phyloP scores from a whole-genome alignment of 768 basidiomycete species.

The Boletellus emodensis region DNA sequence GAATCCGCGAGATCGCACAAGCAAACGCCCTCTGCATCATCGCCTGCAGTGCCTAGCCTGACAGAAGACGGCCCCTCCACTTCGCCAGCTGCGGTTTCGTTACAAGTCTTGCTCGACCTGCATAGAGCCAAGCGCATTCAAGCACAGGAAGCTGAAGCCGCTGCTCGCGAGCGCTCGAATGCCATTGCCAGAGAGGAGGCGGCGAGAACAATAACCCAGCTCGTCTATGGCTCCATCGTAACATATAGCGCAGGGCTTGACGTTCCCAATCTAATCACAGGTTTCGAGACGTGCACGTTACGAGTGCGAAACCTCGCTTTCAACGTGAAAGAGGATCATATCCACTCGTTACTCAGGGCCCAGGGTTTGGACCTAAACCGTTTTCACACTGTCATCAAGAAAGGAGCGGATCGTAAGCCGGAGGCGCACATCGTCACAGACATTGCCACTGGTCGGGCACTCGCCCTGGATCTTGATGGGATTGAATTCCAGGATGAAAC shows the following conservation, averaged over 20 bases:
- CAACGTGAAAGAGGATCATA: conserved; percentile 36
- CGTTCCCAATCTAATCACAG: conserved; percentile 42
- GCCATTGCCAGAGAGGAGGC: conserved; percentile 36
- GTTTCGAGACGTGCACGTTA: conserved; percentile 51
- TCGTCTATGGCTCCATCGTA: conserved; percentile 46
- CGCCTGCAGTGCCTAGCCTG: not conserved
- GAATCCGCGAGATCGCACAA: not conserved
- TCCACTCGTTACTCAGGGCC: conserved; percentile 40
- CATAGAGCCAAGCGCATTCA: not conserved
- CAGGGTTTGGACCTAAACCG: conserved; percentile 38
- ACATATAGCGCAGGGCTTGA: conserved; percentile 48
- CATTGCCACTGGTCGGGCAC: conserved; percentile 36
- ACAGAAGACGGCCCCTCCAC: not conserved
- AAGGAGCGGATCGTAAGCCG: conserved; percentile 22
- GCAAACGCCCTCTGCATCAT: not conserved
- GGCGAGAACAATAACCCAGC: conserved; percentile 36
- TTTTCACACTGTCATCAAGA: conserved; percentile 35
- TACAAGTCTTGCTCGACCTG: not conserved
- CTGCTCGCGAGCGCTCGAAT: conserved; percentile 10
- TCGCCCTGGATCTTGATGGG: conserved; percentile 45
- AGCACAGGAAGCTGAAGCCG: conserved; percentile 13
- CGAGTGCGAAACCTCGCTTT: conserved; percentile 44
- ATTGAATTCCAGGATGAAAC: conserved; percentile 43
- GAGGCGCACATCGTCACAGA: conserved; percentile 46
- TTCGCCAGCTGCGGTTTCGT: not conserved